Percentiles rank a stretch among this genome's conserved stretches.
Evolutionary conservation across 1,139 yeast genomes (phyloP).

Genomic region (Kazachstania sp.): DNA sequence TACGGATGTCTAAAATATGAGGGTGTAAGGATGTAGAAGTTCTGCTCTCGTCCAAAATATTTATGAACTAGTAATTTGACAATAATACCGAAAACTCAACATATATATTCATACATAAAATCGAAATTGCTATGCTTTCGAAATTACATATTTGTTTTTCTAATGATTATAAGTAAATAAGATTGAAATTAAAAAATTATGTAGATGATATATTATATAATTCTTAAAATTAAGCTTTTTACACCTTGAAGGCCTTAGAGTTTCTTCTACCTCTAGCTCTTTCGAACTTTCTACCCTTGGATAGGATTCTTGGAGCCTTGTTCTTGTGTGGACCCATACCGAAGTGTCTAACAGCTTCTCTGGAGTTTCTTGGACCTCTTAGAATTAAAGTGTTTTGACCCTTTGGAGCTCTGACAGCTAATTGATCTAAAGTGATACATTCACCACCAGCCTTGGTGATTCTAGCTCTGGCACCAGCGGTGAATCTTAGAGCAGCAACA

Average conservation of each 20-base stretch:
- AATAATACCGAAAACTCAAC: no score
- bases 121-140: no score
- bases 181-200: no score
- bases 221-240: conserved; percentile 36
- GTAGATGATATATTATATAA: neutral
- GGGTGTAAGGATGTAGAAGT: no score
- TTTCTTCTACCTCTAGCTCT: conserved; percentile 99
- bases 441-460: conserved; percentile 99
- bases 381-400: conserved; percentile 97
- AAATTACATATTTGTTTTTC: no score
- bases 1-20: no score
- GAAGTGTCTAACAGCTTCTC: conserved; percentile 99
- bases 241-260: conserved; percentile 99
- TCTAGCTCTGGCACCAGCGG: conserved; percentile 98
- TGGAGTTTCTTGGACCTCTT: conserved; percentile 98
- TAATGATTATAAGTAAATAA: no score
- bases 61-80: no score
- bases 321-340: conserved; percentile 99
- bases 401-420: conserved; percentile 98
- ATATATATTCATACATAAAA: no score
- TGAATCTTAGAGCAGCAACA: conserved; percentile 98
- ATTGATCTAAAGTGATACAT: conserved; percentile 97
- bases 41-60: no score
- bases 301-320: conserved; percentile 97
- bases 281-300: conserved; percentile 99